These are phyloP conservation scores for Lasiosphaeria hispida DNA, from an alignment of 495 filamentous ascomycete genomes.

Conservation along the genomic window DNA sequence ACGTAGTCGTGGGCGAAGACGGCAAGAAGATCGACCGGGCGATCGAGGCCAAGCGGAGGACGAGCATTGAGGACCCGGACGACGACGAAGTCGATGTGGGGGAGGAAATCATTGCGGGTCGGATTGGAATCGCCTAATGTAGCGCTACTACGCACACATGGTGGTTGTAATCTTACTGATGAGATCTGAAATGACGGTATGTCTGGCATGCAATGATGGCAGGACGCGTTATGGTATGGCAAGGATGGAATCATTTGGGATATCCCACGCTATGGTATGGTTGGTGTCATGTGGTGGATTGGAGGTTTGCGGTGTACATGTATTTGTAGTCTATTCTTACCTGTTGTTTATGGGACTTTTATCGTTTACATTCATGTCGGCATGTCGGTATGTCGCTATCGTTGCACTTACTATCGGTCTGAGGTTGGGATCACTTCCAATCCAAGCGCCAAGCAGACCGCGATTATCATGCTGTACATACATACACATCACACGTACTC, in stretches of 20 bases:
- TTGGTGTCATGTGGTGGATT: not conserved
- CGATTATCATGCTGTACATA: too few relatives aligned
- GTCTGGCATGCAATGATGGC: not conserved
- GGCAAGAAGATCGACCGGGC: conserved; percentile 47
- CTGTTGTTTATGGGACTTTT: not conserved
- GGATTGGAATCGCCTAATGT: conserved; percentile 15
- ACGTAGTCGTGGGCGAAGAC: conserved; percentile 34
- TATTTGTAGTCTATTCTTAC: conserved; percentile 4
- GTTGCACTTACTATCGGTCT: too few relatives aligned
- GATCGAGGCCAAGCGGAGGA: conserved; percentile 51
- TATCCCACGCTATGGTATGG: too few relatives aligned
- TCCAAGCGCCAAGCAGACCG: too few relatives aligned
- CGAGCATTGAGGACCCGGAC: conserved; percentile 57
- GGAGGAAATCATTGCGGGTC: conserved; percentile 21
- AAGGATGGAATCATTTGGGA: too few relatives aligned
- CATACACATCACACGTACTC: too few relatives aligned
- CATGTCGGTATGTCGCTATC: too few relatives aligned
- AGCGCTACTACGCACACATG: conserved; percentile 1
- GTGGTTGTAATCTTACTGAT: not conserved
- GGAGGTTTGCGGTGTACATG: not conserved
- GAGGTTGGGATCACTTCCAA: too few relatives aligned
- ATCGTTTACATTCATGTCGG: not conserved
- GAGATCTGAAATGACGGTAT: conserved; percentile 2
- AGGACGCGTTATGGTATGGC: not conserved
- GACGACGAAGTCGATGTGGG: conserved; percentile 46